Evolutionary conservation across 106 monocot genomes (phyloP).

Genomic region (Xerophyta viscosa): DNA sequence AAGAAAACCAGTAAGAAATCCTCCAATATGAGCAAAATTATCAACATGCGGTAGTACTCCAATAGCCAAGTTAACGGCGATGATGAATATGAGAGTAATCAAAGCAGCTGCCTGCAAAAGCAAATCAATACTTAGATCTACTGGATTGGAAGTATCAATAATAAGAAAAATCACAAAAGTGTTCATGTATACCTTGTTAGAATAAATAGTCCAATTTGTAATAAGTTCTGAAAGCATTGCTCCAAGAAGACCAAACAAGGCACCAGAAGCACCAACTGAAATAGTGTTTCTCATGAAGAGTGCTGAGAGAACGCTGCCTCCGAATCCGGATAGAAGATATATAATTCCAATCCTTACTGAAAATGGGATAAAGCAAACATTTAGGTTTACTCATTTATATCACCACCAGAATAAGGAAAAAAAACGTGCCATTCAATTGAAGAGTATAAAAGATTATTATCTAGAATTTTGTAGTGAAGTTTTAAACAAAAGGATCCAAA

Average conservation of each 20-base stretch:
- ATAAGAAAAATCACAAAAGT: too few relatives aligned
- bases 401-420: too few relatives aligned
- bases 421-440: too few relatives aligned
- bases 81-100: conserved; percentile 34
- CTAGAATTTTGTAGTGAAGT: too few relatives aligned
- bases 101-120: conserved; percentile 33
- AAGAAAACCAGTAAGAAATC: conserved; percentile 48
- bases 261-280: conserved; percentile 74
- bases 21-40: conserved; percentile 59
- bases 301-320: conserved; percentile 60
- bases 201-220: conserved; percentile 70
- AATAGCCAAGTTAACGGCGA: conserved; percentile 42
- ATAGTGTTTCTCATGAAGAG: conserved; percentile 48
- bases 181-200: conserved; percentile 16
- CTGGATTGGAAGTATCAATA: too few relatives aligned
- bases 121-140: not conserved
- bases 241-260: conserved; percentile 74
- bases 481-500: too few relatives aligned
- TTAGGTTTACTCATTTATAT: too few relatives aligned
- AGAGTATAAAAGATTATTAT: too few relatives aligned
- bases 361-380: not conserved
- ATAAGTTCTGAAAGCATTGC: conserved; percentile 66
- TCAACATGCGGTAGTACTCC: conserved; percentile 54
- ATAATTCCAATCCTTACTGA: conserved; percentile 50
- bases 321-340: conserved; percentile 57